A percentile compares a stretch with the other conserved stretches of the same genome.
Conservation (phyloP, 23 red algal species). For the Gracilaria domingensis region DNA sequence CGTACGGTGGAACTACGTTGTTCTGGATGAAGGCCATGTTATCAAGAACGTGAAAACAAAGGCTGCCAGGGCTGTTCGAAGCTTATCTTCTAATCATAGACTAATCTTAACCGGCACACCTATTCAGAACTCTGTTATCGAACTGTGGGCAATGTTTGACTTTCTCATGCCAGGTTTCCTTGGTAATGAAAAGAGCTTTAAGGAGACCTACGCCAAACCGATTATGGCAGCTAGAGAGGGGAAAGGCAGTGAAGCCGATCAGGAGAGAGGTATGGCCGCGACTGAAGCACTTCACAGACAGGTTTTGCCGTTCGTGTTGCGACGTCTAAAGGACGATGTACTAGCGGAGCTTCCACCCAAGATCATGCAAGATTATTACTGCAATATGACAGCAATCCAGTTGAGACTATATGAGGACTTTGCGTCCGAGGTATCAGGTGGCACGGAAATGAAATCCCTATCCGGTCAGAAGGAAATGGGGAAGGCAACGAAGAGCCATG, state of each 20-base stretch:
- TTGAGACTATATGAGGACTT: conserved; percentile 89
- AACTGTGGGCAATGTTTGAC: conserved; percentile 98
- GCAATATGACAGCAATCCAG: conserved; percentile 86
- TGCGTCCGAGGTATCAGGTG: conserved; percentile 31
- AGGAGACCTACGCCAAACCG: conserved; percentile 88
- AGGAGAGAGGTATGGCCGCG: conserved; percentile 80
- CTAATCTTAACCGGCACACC: conserved; percentile 95
- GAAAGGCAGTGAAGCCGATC: conserved; percentile 74
- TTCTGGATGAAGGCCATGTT: conserved; percentile 97
- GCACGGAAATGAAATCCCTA: neutral
- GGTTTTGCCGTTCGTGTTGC: conserved; percentile 95
- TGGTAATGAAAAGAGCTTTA: conserved; percentile 83
- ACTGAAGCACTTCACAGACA: conserved; percentile 93
- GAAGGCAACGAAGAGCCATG: conserved; percentile 39
- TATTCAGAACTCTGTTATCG: conserved; percentile 95
- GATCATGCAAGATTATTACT: conserved; percentile 97
- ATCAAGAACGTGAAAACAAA: conserved; percentile 96
- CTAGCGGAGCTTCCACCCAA: conserved; percentile 95
- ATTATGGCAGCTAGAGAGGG: conserved; percentile 82
- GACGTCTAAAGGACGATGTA: conserved; percentile 96
- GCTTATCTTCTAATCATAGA: conserved; percentile 77
- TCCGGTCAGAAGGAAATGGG: conserved; percentile 1
- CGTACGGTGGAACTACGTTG: conserved; percentile 84
- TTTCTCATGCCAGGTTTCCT: conserved; percentile 99
- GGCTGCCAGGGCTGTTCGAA: conserved; percentile 85